Evolutionary conservation across 202 grass and related monocot genomes (phyloP).

Genomic region (Dendrocalamus latiflorus): DNA sequence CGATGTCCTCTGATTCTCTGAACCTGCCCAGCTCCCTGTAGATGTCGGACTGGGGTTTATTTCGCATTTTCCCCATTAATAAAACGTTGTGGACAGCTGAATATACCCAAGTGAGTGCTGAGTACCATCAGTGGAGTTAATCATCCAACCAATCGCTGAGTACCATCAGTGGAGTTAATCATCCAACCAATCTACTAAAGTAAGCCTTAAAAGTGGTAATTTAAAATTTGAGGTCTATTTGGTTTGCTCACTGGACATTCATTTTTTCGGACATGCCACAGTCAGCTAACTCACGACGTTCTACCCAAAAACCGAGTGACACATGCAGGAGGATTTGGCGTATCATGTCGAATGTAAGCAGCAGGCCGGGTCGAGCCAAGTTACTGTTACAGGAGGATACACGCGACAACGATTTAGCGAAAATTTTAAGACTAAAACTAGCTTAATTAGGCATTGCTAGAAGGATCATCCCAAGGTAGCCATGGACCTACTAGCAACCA

Average conservation of each 20-base stretch:
- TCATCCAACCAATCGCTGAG: not conserved
- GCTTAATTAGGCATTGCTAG: not conserved
- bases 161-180: not conserved
- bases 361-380: not conserved
- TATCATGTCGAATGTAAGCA: not conserved
- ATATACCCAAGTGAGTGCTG: not conserved
- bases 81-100: not conserved
- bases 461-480: not conserved
- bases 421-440: not conserved
- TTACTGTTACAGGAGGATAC: no score
- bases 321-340: not conserved
- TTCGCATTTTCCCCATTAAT: not conserved
- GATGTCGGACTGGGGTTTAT: not conserved
- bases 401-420: not conserved
- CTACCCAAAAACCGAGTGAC: not conserved
- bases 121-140: not conserved
- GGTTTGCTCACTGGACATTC: not conserved
- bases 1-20: not conserved
- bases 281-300: no score
- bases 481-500: not conserved
- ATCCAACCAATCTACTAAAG: not conserved
- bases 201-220: not conserved
- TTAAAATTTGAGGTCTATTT: not conserved
- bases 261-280: not conserved
- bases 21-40: not conserved